Conservation (phyloP, 2,329 filamentous ascomycete species). For the Septoria petroselini region DNA sequence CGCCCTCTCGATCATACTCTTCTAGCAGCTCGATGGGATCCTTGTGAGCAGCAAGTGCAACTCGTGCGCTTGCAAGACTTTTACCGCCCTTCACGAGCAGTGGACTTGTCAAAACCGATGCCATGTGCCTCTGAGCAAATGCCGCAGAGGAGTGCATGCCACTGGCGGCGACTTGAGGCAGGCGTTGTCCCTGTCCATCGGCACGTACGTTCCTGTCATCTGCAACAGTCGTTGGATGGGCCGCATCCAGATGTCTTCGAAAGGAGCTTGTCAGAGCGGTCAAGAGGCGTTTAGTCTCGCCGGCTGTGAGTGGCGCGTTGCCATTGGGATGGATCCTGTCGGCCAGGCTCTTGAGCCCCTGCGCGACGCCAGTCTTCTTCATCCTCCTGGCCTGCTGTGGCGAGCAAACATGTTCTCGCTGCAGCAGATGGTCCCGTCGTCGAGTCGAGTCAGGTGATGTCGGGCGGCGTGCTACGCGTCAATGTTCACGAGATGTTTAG, state of each 20-base stretch:
- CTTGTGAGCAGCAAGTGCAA: constrained; percentile 29
- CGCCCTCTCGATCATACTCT: constrained; percentile 40
- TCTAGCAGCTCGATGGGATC: constrained; percentile 45
- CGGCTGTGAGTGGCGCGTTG: constrained; percentile 50
- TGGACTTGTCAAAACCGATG: constrained; percentile 52
- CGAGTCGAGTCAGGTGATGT: constrained; percentile 6
- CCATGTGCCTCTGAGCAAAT: constrained; percentile 47
- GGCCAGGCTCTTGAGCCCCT: constrained; percentile 50
- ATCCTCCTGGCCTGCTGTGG: constrained; percentile 39
- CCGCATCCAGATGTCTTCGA: constrained; percentile 59
- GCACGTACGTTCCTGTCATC: constrained; percentile 13
- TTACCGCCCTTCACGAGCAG: constrained; percentile 39
- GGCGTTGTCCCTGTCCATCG: background rate
- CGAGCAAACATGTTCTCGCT: constrained; percentile 19
- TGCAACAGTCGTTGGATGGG: constrained; percentile 48
- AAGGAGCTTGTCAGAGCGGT: constrained; percentile 62
- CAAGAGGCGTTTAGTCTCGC: constrained; percentile 59
- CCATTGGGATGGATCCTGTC: constrained; percentile 52
- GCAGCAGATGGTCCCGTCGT: background rate
- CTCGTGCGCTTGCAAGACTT: constrained; percentile 29
- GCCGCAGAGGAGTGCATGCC: constrained; percentile 38
- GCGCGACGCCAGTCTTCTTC: constrained; percentile 50
- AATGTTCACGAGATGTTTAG: background rate
- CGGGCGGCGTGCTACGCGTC: background rate
- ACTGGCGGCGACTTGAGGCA: constrained; percentile 6